These are phyloP conservation scores for Trebouxia gelatinosa DNA, from an alignment of 163 green algal species.

Conservation along the genomic window DNA sequence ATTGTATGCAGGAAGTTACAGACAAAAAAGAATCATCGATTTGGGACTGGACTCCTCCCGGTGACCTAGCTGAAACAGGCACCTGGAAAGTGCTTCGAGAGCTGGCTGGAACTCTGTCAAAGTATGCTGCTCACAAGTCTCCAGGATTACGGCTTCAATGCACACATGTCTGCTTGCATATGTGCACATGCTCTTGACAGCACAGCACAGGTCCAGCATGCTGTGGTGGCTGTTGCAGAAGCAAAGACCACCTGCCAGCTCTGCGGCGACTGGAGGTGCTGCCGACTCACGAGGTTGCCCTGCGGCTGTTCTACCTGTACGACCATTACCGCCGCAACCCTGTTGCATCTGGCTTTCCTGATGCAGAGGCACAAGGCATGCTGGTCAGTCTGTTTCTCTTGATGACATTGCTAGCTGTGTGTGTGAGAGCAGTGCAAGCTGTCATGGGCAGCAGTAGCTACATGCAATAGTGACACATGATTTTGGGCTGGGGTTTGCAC, in stretches of 20 bases:
- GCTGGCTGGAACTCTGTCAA: slow-evolving; percentile 3
- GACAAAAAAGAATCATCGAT: background rate
- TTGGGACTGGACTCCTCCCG: background rate
- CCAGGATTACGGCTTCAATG: background rate
- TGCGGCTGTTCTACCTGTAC: slow-evolving; percentile 23
- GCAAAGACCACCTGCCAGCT: slow-evolving; percentile 17
- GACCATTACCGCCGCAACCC: slow-evolving; percentile 8
- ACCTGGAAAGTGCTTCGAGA: slow-evolving; percentile 23
- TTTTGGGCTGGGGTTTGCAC: background rate
- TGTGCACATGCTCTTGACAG: background rate
- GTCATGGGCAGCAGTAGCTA: too few species aligned
- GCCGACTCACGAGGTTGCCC: slow-evolving; percentile 14
- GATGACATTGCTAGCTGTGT: too few species aligned
- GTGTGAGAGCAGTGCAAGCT: too few species aligned
- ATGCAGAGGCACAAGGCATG: too few species aligned
- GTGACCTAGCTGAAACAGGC: slow-evolving; percentile 13
- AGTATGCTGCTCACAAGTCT: background rate
- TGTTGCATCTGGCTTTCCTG: background rate
- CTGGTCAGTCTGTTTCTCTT: too few species aligned
- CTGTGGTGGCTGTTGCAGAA: slow-evolving; percentile 1
- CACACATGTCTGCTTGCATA: background rate
- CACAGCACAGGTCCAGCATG: background rate
- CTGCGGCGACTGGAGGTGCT: background rate
- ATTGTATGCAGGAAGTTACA: background rate
- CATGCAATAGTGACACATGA: too few species aligned